Conservation (phyloP, 169 alveolate species). For the Plasmodium vivax region DNA sequence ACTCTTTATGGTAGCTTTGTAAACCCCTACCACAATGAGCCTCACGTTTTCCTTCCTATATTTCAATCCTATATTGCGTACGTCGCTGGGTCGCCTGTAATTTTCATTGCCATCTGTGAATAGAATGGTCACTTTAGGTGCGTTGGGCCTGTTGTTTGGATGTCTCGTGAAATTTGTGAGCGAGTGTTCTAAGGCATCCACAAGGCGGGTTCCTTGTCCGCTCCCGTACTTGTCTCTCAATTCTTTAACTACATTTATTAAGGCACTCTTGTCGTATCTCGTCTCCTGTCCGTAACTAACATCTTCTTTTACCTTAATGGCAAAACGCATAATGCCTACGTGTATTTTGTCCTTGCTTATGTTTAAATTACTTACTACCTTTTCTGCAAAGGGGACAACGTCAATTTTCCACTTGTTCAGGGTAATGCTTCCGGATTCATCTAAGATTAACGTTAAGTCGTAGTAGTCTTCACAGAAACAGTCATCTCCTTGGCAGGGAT, state of each 20-base stretch:
- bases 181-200: conserved; percentile 37
- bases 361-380: conserved; percentile 32
- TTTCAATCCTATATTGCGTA: conserved; percentile 37
- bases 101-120: conserved; percentile 68
- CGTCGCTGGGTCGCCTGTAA: not conserved
- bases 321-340: conserved; percentile 64
- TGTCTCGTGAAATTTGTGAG: conserved; percentile 41
- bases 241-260: conserved; percentile 32
- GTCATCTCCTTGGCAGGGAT: conserved; percentile 39
- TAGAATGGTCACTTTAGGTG: conserved; percentile 54
- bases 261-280: conserved; percentile 22
- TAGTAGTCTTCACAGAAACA: conserved; percentile 59
- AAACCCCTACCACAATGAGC: conserved; percentile 58
- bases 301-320: conserved; percentile 9
- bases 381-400: conserved; percentile 62
- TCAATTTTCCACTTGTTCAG: conserved; percentile 21
- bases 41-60: conserved; percentile 41
- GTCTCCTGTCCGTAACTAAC: conserved; percentile 52
- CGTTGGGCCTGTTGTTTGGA: conserved; percentile 40
- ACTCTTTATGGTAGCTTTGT: conserved; percentile 16
- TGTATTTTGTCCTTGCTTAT: conserved; percentile 43
- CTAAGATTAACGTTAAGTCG: conserved; percentile 64
- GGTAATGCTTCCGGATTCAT: conserved; percentile 52
- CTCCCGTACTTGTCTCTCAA: conserved; percentile 20
- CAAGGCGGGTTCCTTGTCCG: conserved; percentile 33